A percentile compares a stretch with the other conserved stretches of the same genome.
Evolutionary conservation across 2,329 filamentous ascomycete species (phyloP).

Genomic region (Madurella mycetomatis): DNA sequence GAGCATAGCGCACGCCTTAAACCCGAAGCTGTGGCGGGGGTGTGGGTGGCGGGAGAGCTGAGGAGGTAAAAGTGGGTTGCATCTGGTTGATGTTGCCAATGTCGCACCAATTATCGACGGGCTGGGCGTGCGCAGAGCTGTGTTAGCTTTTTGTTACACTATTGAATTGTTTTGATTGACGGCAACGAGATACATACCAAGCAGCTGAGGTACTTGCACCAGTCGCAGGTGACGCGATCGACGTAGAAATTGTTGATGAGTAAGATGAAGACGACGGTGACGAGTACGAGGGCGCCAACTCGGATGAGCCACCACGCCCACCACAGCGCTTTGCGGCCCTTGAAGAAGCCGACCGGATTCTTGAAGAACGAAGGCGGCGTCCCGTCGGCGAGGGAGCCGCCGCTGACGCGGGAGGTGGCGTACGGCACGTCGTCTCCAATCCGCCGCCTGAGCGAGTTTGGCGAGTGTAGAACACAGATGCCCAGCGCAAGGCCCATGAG

Average conservation of each 20-base stretch:
- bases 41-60: no score
- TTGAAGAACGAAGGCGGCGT: slow-evolving; percentile 54
- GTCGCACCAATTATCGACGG: slow-evolving; percentile 65
- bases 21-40: background rate
- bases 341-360: slow-evolving; percentile 75
- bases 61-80: slow-evolving; percentile 1
- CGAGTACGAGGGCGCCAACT: slow-evolving; percentile 70
- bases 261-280: slow-evolving; percentile 79
- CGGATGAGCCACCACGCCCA: slow-evolving; percentile 96
- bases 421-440: slow-evolving; percentile 71
- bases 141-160: background rate
- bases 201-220: slow-evolving; percentile 96
- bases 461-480: slow-evolving; percentile 82
- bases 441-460: slow-evolving; percentile 69
- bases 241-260: slow-evolving; percentile 89
- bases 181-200: slow-evolving; percentile 60
- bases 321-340: slow-evolving; percentile 87
- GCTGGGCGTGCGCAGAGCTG: slow-evolving; percentile 35
- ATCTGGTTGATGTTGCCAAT: slow-evolving; percentile 26
- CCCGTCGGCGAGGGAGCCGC: slow-evolving; percentile 40
- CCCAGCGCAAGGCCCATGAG: slow-evolving; percentile 86
- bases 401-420: slow-evolving; percentile 54
- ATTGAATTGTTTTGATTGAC: background rate
- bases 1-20: background rate
- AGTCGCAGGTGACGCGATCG: slow-evolving; percentile 68